Evolutionary conservation across 2,329 filamentous ascomycete species (phyloP).

Genomic region (Calonectria pseudoreteaudii): DNA sequence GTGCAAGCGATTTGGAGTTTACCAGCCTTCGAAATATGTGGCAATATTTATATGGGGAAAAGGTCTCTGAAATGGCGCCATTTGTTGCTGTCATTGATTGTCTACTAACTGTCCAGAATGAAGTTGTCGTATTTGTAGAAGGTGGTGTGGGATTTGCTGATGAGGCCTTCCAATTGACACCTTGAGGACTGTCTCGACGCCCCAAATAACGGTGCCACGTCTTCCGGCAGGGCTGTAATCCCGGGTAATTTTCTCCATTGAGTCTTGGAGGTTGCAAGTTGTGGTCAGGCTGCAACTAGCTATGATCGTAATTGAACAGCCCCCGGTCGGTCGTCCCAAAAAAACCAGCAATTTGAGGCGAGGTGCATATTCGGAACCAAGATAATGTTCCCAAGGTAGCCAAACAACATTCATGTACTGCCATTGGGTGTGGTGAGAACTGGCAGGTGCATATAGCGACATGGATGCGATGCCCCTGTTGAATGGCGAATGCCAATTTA

Average conservation of each 20-base stretch:
- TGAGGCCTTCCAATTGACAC: neutral
- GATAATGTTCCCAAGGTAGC: neutral
- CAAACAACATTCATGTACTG: neutral
- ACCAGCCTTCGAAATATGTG: neutral
- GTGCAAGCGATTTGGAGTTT: neutral
- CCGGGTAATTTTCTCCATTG: neutral
- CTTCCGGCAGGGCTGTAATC: neutral
- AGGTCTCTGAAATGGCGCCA: neutral
- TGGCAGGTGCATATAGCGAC: neutral
- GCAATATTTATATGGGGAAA: neutral
- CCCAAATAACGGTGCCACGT: neutral
- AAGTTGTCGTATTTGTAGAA: neutral
- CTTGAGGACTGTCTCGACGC: no score
- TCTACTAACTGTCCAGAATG: neutral
- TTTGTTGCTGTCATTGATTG: neutral
- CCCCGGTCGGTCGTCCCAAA: neutral
- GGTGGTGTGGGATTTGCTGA: neutral
- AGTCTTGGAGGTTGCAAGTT: neutral
- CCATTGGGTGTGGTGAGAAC: neutral
- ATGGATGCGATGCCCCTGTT: neutral
- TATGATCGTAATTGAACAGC: neutral
- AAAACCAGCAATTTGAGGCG: neutral
- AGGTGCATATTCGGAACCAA: neutral
- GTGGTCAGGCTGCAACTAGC: neutral
- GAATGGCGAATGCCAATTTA: neutral